phyloP scores from a whole-genome alignment of 176 grass and related monocot genomes.

The Triticum urartu region DNA sequence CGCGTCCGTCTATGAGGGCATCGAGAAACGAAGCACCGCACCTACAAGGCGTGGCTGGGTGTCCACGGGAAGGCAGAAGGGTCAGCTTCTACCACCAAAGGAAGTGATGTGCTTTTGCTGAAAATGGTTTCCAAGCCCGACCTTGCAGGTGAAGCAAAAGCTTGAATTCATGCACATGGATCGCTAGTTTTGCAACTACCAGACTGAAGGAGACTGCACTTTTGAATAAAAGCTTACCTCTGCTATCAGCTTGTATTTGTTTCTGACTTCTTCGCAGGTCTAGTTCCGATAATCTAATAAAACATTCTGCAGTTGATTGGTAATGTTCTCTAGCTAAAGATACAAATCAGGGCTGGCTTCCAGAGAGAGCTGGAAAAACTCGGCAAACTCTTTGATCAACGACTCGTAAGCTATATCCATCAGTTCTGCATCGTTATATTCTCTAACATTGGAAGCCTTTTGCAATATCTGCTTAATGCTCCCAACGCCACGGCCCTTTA shows the following conservation, averaged over 20 bases:
- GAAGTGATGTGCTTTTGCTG: constrained; percentile 15
- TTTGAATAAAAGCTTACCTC: neutral
- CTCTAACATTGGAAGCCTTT: neutral
- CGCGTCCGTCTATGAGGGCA: neutral
- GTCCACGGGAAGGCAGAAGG: neutral
- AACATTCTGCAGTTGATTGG: neutral
- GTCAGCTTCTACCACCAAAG: neutral
- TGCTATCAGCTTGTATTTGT: neutral
- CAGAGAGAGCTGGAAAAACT: constrained; percentile 65
- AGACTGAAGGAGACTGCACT: neutral
- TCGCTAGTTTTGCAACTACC: neutral
- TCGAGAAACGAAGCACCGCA: constrained; percentile 51
- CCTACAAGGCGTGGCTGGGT: constrained; percentile 41
- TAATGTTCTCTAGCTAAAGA: neutral
- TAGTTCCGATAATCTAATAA: neutral
- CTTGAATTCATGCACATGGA: neutral
- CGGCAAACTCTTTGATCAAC: constrained; percentile 60
- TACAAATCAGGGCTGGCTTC: constrained; percentile 20
- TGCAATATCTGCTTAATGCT: constrained; percentile 60
- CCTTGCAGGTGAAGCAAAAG: constrained; percentile 36
- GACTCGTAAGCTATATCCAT: constrained; percentile 55
- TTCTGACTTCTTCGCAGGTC: neutral
- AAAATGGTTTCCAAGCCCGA: neutral
- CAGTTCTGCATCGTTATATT: constrained; percentile 33
- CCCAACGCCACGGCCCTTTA: constrained; percentile 48